Percentiles rank a stretch among this genome's conserved stretches.
phyloP scores from a whole-genome alignment of 2,329 filamentous ascomycete genomes.

The Pyrenophora teres region DNA sequence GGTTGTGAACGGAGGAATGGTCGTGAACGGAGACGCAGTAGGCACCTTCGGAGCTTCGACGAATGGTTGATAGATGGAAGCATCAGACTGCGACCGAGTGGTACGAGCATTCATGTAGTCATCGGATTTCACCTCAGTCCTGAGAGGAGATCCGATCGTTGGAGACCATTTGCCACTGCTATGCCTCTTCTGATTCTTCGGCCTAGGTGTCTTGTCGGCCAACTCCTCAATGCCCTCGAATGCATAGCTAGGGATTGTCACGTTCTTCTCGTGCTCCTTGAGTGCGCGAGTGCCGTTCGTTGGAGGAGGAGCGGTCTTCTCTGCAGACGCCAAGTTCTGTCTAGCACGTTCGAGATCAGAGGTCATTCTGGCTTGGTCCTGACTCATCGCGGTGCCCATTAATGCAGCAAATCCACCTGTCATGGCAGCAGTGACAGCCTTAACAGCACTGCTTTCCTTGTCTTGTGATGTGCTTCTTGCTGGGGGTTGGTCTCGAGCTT shows the following conservation, averaged over 20 bases:
- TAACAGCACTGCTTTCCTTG: slow-evolving; percentile 22
- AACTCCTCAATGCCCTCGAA: slow-evolving; percentile 44
- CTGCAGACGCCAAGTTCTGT: slow-evolving; percentile 32
- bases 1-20: too few relatives aligned
- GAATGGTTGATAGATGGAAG: slow-evolving; percentile 18
- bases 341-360: slow-evolving; percentile 36
- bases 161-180: slow-evolving; percentile 50
- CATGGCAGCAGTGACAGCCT: slow-evolving; percentile 29
- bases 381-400: slow-evolving; percentile 37
- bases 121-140: slow-evolving; percentile 52
- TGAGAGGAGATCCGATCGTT: slow-evolving; percentile 50
- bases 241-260: slow-evolving; percentile 39
- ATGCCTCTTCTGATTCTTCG: slow-evolving; percentile 54
- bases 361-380: slow-evolving; percentile 42
- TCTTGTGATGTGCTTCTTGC: slow-evolving; percentile 12
- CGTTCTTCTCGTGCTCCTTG: slow-evolving; percentile 20
- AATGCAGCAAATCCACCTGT: slow-evolving; percentile 43
- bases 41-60: slow-evolving; percentile 24
- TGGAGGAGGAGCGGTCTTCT: slow-evolving; percentile 19
- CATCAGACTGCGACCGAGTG: slow-evolving; percentile 5
- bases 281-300: slow-evolving; percentile 24
- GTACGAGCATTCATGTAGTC: slow-evolving; percentile 46
- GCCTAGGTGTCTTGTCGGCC: slow-evolving; percentile 50
- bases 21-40: slow-evolving; percentile 17
- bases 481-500: slow-evolving; percentile 6